phyloP scores from a whole-genome alignment of 441 rosid species.

The Heliophila coronopifolia region DNA sequence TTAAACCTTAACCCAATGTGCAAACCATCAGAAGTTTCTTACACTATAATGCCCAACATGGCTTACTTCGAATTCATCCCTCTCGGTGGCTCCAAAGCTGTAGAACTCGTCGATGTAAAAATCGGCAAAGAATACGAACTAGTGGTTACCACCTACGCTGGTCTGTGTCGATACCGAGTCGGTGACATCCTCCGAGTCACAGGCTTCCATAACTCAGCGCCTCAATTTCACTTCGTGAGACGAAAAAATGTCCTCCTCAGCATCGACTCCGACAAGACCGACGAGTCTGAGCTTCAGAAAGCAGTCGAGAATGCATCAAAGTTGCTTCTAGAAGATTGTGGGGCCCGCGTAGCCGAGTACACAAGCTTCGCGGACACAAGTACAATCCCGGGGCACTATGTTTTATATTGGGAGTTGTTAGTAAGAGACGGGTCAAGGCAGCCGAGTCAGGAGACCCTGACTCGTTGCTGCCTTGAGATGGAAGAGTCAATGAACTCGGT shows the following conservation, averaged over 20 bases:
- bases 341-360: constrained; percentile 78
- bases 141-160: constrained; percentile 80
- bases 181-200: constrained; percentile 89
- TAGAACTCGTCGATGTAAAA: constrained; percentile 69
- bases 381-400: constrained; percentile 83
- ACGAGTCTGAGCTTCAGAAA: constrained; percentile 77
- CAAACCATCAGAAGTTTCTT: constrained; percentile 73
- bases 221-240: constrained; percentile 74
- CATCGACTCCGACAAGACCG: constrained; percentile 86
- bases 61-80: constrained; percentile 86
- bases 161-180: constrained; percentile 71
- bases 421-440: constrained; percentile 41
- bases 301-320: constrained; percentile 65
- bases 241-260: constrained; percentile 79
- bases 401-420: constrained; percentile 70
- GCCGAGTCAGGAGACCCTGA: constrained; percentile 37
- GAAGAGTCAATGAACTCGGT: constrained; percentile 81
- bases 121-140: constrained; percentile 82
- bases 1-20: constrained; percentile 85
- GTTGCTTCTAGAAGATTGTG: constrained; percentile 34
- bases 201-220: constrained; percentile 86
- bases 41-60: constrained; percentile 93
- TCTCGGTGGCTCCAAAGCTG: constrained; percentile 33
- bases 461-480: constrained; percentile 68
- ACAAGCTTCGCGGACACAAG: constrained; percentile 75